A percentile compares a stretch with the other conserved stretches of the same genome.
phyloP scores from a whole-genome alignment of 2,329 filamentous ascomycete species.

The Alternaria conjuncta region DNA sequence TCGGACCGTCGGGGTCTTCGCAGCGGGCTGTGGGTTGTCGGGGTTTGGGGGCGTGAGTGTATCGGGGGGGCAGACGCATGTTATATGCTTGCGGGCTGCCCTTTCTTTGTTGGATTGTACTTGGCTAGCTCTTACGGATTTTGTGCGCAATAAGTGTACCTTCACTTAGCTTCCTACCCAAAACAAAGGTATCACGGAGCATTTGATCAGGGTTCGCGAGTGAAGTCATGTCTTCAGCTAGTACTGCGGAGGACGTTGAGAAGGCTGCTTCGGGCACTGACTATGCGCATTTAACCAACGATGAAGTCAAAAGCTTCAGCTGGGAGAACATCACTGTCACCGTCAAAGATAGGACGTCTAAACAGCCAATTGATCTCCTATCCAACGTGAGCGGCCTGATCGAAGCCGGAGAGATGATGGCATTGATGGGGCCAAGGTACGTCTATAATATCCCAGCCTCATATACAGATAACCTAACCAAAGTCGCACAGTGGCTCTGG shows the following conservation, averaged over 20 bases:
- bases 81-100: not conserved
- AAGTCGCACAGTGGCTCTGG: constrained; percentile 66
- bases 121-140: not conserved
- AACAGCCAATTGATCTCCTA: constrained; percentile 68
- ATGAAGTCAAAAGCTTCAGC: constrained; percentile 66
- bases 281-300: constrained; percentile 66
- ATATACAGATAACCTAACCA: accelerated
- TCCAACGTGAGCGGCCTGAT: constrained; percentile 68
- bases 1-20: not conserved
- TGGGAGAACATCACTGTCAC: constrained; percentile 73
- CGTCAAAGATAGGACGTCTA: constrained; percentile 73
- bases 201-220: not conserved
- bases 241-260: constrained; percentile 50
- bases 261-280: constrained; percentile 51
- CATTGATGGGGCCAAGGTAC: constrained; percentile 71
- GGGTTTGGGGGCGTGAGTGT: not conserved
- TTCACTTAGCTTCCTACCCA: not conserved
- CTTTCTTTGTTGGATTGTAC: not conserved
- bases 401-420: constrained; percentile 74
- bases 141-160: not conserved
- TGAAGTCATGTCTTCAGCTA: constrained; percentile 18
- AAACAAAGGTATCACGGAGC: not conserved
- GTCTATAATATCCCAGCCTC: not conserved
- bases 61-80: not conserved
- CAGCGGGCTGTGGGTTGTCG: not conserved